Base-by-base conservation (phyloP, 139 green algal genomes). In the Chara braunii region DNA sequence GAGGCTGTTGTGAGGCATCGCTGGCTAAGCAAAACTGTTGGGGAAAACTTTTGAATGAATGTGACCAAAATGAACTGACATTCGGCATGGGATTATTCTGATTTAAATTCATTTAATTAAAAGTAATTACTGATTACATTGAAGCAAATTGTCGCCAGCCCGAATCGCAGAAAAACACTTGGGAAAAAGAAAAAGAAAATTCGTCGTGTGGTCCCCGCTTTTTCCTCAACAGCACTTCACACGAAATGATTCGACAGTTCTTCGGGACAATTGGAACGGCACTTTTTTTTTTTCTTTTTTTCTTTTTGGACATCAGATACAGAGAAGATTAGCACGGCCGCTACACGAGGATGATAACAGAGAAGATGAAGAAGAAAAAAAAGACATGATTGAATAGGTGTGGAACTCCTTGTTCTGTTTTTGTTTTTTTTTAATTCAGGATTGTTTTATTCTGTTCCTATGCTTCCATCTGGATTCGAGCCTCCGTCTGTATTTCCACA, bases 141-240 rank as follows among this genome's bases (percentile, higher is more conserved):
- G 22, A 59, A 59, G 22, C 22, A 40, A 23, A 14, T 14, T 56
- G n/a, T 14, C n/a, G 22, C n/a, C 14, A 59, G n/a, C 14, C 50
- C n/a, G n/a, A 59, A 14, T 23, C n/a, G 22, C 50, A 59, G n/a
- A 59, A 23, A 14, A 14, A 59, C 14, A 40, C 40, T 14, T 14
- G 48, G 22, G 48, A 59, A 59, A 48, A 48, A 18, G 18, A 48
- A 48, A 48, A 48, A 48, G 18, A 48, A 48, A 48, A 48, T 29
- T 18, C 18, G 18, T 18, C 18, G 18, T 18, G 18, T 18, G 40
- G 40, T 18, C 18, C 18, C 18, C 18, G 40, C 40, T 18, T 48
- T 48, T 48, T 29, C 40, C 18, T 29, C 18, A 48, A 48, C 40
- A 48, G 18, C 40, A 29, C 40, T 18, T 29, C 18, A 29, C 18